Evolutionary conservation across 441 rosid species (phyloP), one percentile per base, ranked within the genome.

Genomic region (Geranium incanum): DNA sequence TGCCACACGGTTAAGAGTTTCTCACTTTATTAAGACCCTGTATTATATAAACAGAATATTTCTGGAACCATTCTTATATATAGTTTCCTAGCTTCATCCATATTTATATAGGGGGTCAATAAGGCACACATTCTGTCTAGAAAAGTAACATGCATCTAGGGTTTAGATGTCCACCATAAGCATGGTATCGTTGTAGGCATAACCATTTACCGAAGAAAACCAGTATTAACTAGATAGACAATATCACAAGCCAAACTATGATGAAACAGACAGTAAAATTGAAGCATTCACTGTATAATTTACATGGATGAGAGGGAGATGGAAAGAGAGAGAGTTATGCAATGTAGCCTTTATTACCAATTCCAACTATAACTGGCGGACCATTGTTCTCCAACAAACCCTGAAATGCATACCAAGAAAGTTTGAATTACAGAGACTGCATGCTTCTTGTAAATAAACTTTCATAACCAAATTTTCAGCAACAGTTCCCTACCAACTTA

Each of bases 341-440:
- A 41, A 66, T 38, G 19, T 12, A 68, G 64, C 70, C 60, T 15
- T 67, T 15, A 74, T 81, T 90, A 95, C 99, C 99, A 68, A 95
- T 95, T 82, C 99, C 99, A 72, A 95, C 98, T 65, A 95, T 85
- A 75, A 92, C 80, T 3, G 99, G 97, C 55, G 84, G 85, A 64
- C 96, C 95, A 72, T 86, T 95, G 74, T 88, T 87, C 86, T 91
- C 98, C 88, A 95, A 77, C 83, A 95, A 84, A 62, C 91, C 95
- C 99, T 95, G 89, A 82, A 85, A 86, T 45, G 76, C 15, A 71
- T 72, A 68, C 12, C 33, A 28, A 70, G 36, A 70, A 72, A 68
- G 69, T 71, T 70, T 45, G 55, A 23, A 70, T 72, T 78, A 28
- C 11, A 77, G 28, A 28, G 59, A 19, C 19, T 50, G 59, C 16